Conservation (phyloP, 352 stramenopile genomes). For the Globisporangium irregulare region DNA sequence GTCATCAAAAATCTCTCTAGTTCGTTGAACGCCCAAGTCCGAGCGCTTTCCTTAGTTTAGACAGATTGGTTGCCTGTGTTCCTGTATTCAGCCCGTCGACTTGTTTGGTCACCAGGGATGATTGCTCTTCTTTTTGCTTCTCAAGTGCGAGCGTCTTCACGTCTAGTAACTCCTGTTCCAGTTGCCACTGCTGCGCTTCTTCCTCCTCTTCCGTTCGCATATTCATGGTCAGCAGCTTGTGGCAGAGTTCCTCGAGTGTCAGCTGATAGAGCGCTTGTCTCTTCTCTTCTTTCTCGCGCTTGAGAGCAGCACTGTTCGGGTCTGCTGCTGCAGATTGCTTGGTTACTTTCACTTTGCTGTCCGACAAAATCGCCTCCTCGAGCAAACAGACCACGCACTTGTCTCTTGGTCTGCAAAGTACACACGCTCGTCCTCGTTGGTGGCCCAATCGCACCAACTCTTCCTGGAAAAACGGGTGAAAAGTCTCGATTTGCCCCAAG, state of each 20-base stretch:
- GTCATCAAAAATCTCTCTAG: neutral
- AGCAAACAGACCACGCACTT: constrained; percentile 14
- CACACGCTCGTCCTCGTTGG: constrained; percentile 9
- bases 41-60: constrained; percentile 6
- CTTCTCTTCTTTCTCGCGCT: constrained; percentile 2
- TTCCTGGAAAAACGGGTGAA: constrained; percentile 40
- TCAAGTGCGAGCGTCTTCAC: constrained; percentile 21
- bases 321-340: neutral
- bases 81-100: neutral
- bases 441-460: neutral
- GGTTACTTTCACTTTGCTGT: constrained; percentile 1
- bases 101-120: neutral
- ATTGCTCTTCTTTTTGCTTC: constrained; percentile 32
- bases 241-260: constrained; percentile 31
- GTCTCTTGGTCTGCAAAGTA: constrained; percentile 23
- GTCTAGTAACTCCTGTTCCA: constrained; percentile 35
- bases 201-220: constrained; percentile 40
- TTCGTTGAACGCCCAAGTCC: neutral
- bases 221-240: constrained; percentile 28
- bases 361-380: constrained; percentile 4
- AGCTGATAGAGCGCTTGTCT: neutral
- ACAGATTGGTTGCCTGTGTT: neutral
- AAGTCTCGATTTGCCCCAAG: constrained; percentile 65
- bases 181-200: constrained; percentile 24
- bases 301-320: neutral